Evolutionary conservation across 2,329 filamentous ascomycete species (phyloP).

Genomic region (Hypomyces rosellus): DNA sequence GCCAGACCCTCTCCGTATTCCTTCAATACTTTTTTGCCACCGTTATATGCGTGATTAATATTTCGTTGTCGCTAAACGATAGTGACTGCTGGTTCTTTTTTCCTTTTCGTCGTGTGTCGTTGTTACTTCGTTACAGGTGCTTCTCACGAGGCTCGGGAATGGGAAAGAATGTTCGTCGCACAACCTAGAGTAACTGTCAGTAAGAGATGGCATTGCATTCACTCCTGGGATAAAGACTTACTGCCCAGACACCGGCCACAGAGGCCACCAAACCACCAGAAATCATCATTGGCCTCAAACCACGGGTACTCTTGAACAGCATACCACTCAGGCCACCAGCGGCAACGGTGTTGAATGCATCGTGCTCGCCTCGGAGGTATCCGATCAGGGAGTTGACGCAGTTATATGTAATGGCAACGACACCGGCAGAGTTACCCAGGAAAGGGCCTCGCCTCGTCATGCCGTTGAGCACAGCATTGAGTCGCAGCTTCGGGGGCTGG

Average conservation of each 20-base stretch:
- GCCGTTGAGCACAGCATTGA: constrained; percentile 93
- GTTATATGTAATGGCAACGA: constrained; percentile 95
- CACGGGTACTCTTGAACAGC: constrained; percentile 93
- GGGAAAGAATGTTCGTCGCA: constrained; percentile 38
- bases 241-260: constrained; percentile 82
- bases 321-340: constrained; percentile 86
- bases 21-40: constrained; percentile 1
- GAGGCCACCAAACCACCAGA: constrained; percentile 84
- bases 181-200: constrained; percentile 23
- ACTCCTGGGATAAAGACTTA: constrained; percentile 45
- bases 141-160: constrained; percentile 25
- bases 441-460: constrained; percentile 91
- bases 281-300: constrained; percentile 86
- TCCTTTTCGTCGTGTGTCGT: constrained; percentile 2
- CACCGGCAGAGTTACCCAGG: constrained; percentile 90
- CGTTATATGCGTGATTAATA: constrained; percentile 8
- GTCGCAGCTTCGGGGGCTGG: constrained; percentile 78
- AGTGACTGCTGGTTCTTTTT: neutral
- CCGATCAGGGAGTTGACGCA: constrained; percentile 81
- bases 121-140: constrained; percentile 9
- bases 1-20: too few relatives aligned
- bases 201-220: constrained; percentile 8
- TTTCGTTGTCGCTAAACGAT: constrained; percentile 2
- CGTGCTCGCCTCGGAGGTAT: constrained; percentile 75
- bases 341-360: constrained; percentile 78